Conservation (phyloP, 73 alveolate species). For the Tetrahymena borealis region DNA sequence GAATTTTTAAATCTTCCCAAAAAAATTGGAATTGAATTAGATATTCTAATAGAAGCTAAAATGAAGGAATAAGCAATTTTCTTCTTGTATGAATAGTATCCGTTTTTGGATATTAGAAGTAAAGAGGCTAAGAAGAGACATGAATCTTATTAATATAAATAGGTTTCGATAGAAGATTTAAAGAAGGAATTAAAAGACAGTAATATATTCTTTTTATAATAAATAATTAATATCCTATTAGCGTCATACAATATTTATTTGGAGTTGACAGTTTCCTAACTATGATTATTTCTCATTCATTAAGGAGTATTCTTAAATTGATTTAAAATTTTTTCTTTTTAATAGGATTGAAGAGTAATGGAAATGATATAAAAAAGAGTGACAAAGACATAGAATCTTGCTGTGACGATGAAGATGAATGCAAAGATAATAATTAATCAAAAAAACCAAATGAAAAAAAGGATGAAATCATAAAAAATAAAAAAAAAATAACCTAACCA, state of each 20-base stretch:
- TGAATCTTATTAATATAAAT: not conserved
- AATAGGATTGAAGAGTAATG: no score
- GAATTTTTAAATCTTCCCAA: not conserved
- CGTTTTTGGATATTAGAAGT: not conserved
- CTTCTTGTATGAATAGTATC: not conserved
- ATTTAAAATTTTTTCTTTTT: no score
- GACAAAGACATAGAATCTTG: no score
- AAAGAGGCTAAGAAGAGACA: not conserved
- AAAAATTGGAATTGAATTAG: not conserved
- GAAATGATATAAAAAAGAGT: no score
- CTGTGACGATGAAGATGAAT: no score
- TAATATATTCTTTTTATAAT: not conserved
- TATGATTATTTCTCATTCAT: no score
- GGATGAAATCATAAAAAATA: no score
- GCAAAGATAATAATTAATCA: no score
- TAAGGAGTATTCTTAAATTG: no score
- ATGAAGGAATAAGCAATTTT: not conserved
- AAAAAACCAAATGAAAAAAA: no score
- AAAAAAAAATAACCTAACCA: no score
- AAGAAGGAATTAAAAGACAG: not conserved
- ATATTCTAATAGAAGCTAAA: not conserved
- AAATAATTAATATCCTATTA: not conserved
- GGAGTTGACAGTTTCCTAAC: no score
- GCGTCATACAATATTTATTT: not conserved
- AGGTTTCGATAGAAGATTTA: not conserved